phyloP scores from a whole-genome alignment of 2,329 filamentous ascomycete genomes.

The Aureobasidium leucospermi region DNA sequence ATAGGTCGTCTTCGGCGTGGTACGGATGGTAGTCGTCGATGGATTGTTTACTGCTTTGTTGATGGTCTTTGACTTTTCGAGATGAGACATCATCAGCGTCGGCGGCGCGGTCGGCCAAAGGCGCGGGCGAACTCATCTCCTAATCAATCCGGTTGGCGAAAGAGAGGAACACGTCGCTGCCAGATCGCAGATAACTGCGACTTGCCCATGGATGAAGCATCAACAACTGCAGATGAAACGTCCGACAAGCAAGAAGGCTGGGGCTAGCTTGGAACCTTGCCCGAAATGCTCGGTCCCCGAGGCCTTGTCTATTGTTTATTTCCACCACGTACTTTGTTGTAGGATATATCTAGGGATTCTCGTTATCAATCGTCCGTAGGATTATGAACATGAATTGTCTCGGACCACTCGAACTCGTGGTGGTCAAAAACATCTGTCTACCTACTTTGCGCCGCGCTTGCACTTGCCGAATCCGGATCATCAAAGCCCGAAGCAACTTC shows the following conservation, averaged over 20 bases:
- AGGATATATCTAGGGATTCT: not conserved
- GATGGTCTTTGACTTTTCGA: not conserved
- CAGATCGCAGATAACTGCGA: not conserved
- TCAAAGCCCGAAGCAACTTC: not conserved
- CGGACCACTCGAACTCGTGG: not conserved
- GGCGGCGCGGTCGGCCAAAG: not conserved
- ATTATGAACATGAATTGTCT: too few species aligned
- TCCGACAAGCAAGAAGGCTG: not conserved
- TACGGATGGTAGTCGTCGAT: not conserved
- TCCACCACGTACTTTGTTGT: not conserved
- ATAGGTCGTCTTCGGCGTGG: not conserved
- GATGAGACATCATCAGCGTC: not conserved
- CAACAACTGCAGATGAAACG: not conserved
- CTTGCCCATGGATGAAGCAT: slow-evolving; percentile 9
- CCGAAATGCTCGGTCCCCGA: not conserved
- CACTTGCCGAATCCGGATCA: slow-evolving; percentile 4
- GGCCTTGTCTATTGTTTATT: not conserved
- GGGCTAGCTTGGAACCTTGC: slow-evolving; percentile 8
- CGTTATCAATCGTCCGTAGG: too few species aligned
- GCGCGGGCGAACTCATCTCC: slow-evolving; percentile 6
- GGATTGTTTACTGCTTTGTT: slow-evolving; percentile 12
- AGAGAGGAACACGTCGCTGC: slow-evolving; percentile 5
- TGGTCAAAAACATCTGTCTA: not conserved
- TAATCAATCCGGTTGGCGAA: slow-evolving; percentile 12
- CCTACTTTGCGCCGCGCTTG: not conserved